These are phyloP conservation scores for Mycosphaerella arachidis DNA, from an alignment of 2,329 filamentous ascomycete genomes.

Conservation along the genomic window DNA sequence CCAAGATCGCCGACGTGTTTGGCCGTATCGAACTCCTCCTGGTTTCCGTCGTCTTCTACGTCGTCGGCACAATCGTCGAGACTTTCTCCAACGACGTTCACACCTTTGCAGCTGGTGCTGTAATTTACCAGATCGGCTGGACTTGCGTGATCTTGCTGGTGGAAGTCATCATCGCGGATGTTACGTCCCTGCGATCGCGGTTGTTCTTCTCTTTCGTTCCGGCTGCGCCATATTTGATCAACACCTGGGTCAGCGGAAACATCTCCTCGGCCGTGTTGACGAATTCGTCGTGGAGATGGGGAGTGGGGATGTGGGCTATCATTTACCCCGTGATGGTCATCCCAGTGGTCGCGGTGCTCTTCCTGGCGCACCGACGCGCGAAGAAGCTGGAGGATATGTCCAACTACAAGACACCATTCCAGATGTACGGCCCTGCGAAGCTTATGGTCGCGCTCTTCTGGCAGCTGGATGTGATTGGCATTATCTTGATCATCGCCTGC, in stretches of 20 bases:
- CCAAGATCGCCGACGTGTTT: conserved; percentile 57
- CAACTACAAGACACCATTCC: conserved; percentile 42
- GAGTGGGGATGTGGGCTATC: conserved; percentile 60
- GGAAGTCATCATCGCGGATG: conserved; percentile 61
- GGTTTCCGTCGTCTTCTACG: conserved; percentile 54
- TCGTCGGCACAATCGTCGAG: conserved; percentile 54
- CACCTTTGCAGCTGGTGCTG: conserved; percentile 48
- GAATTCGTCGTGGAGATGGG: conserved; percentile 56
- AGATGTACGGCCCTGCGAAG: conserved; percentile 36
- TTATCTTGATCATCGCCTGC: conserved; percentile 44
- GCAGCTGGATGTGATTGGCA: conserved; percentile 51
- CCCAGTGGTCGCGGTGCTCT: conserved; percentile 52
- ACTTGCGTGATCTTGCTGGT: conserved; percentile 58
- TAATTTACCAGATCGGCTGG: conserved; percentile 61
- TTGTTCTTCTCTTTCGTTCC: conserved; percentile 64
- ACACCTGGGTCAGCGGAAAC: conserved; percentile 61
- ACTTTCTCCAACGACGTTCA: conserved; percentile 51
- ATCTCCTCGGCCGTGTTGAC: conserved; percentile 50
- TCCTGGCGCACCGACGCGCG: conserved; percentile 50
- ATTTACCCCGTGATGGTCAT: conserved; percentile 55
- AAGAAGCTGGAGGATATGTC: conserved; percentile 48
- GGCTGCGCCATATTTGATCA: conserved; percentile 54
- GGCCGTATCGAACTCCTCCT: conserved; percentile 57
- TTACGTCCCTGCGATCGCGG: conserved; percentile 59
- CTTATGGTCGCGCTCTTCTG: conserved; percentile 44